A percentile compares a stretch with the other conserved stretches of the same genome.
phyloP scores from a whole-genome alignment of 228 moss, liverwort and hornwort genomes.

The Sphagnum fallax region DNA sequence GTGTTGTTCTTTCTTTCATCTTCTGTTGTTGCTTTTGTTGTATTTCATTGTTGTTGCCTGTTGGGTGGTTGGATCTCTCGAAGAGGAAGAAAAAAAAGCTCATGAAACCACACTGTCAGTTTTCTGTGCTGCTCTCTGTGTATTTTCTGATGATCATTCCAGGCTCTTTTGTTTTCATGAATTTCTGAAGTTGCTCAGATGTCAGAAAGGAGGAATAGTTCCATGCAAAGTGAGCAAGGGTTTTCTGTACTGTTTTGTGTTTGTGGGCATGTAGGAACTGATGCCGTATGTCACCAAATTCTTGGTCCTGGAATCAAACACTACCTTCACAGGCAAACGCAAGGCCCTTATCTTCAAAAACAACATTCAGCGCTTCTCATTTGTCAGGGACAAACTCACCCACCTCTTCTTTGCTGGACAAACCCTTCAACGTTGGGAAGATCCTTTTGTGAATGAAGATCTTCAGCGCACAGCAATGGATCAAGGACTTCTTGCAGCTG shows the following conservation, averaged over 20 bases:
- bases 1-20: background rate
- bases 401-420: constrained; percentile 42
- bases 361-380: constrained; percentile 44
- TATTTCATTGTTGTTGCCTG: background rate
- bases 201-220: too few relatives aligned
- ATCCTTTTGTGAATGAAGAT: constrained; percentile 52
- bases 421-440: constrained; percentile 24
- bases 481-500: constrained; percentile 21
- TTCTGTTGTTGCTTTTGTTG: background rate
- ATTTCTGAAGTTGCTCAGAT: background rate
- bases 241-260: too few relatives aligned
- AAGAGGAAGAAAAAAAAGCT: too few relatives aligned
- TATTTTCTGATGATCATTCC: background rate
- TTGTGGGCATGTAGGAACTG: constrained; percentile 35
- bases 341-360: constrained; percentile 58
- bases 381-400: constrained; percentile 33
- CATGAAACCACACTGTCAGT: too few relatives aligned
- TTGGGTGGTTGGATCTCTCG: background rate
- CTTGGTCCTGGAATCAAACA: constrained; percentile 64
- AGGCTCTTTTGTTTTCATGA: background rate
- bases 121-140: too few relatives aligned
- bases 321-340: constrained; percentile 68
- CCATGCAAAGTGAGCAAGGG: too few relatives aligned
- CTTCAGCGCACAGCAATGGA: constrained; percentile 45
- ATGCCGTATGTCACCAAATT: constrained; percentile 54